Base-by-base conservation (phyloP, 2,329 filamentous ascomycete species). In the Aspergillus sp. region DNA sequence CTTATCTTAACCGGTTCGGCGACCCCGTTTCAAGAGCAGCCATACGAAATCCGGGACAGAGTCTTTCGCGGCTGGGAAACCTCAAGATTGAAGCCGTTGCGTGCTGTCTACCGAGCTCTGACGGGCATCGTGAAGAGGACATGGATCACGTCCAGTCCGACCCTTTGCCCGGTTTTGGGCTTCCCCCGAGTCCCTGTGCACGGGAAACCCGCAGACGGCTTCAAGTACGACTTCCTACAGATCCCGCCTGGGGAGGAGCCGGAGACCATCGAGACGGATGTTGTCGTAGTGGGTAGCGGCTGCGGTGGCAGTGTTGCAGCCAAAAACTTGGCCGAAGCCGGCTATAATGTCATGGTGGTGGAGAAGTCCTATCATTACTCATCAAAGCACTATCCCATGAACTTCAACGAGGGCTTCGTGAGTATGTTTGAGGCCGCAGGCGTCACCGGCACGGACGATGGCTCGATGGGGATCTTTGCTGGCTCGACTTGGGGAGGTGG, bases 231-330 rank as follows among this genome's bases (percentile, higher is more conserved):
- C 10, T 88, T 88, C 63, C 69, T 87, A 16, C 84, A 87, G 59
- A 76, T 86, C 20, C 82, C 84, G 1, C 78, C 84, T 0, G 79
- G 80, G 0, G 70, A 78, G 7, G 71, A 80, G 4, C 79, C 85
- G 0, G 85, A 87, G 63, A 81, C 82, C 3, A 78, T 96, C 45
- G 86, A 92, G 56, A 89, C 90, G 0, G 94, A 97, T 73, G 86
- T 96, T 0, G 86, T 96, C 46, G 87, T 97, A 59, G 83, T 97
- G 20, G 93, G 93, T 2, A 95, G 90, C 42, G 93, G 93, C 29
- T 96, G 91, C 67, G 93, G 93, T 63, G 92, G 90, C 46, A 91
- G 84, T 10, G 92, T 96, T 0, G 85, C 84, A 39, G 92, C 93
- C 24, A 93, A 93, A 74, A 89, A 90, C 54, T 78, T 96, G 1